These are phyloP conservation scores for Fonsecaea multimorphosa DNA, from an alignment of 2,329 filamentous ascomycete genomes.

Conservation along the genomic window DNA sequence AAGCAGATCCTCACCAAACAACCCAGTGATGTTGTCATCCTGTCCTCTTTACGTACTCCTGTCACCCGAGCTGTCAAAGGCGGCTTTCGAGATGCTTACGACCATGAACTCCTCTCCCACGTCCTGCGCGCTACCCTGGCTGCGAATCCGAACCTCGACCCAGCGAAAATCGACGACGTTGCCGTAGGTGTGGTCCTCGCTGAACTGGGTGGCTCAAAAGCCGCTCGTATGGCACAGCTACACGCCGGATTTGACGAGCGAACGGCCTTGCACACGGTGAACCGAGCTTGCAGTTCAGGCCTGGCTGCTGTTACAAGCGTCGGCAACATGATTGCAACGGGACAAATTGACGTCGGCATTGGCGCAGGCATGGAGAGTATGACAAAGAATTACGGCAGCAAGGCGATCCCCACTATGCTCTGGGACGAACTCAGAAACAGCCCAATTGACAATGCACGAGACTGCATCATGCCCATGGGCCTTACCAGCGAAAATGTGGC, in stretches of 20 bases:
- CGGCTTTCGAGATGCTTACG: constrained; percentile 83
- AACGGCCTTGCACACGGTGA: constrained; percentile 83
- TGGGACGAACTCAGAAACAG: constrained; percentile 76
- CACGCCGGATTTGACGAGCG: constrained; percentile 76
- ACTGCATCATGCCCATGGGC: constrained; percentile 96
- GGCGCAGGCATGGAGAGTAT: constrained; percentile 96
- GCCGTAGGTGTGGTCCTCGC: constrained; percentile 87
- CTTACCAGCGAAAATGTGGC: constrained; percentile 90
- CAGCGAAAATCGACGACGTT: constrained; percentile 75
- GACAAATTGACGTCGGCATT: constrained; percentile 74
- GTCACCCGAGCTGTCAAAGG: constrained; percentile 84
- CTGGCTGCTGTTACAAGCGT: constrained; percentile 77
- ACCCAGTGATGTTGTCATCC: constrained; percentile 82
- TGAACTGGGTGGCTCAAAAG: constrained; percentile 88
- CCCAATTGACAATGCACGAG: constrained; percentile 70
- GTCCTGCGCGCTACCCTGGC: constrained; percentile 71
- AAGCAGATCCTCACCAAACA: constrained; percentile 78
- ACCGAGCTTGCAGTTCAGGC: constrained; percentile 81
- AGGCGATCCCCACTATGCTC: constrained; percentile 81
- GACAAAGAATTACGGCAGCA: constrained; percentile 84
- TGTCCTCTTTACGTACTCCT: constrained; percentile 88
- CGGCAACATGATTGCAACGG: constrained; percentile 75
- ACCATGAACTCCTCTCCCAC: constrained; percentile 79
- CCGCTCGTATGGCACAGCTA: constrained; percentile 86
- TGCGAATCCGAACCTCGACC: constrained; percentile 74